phyloP scores from a whole-genome alignment of 257 asterid species.

The Solanum medicagineum region DNA sequence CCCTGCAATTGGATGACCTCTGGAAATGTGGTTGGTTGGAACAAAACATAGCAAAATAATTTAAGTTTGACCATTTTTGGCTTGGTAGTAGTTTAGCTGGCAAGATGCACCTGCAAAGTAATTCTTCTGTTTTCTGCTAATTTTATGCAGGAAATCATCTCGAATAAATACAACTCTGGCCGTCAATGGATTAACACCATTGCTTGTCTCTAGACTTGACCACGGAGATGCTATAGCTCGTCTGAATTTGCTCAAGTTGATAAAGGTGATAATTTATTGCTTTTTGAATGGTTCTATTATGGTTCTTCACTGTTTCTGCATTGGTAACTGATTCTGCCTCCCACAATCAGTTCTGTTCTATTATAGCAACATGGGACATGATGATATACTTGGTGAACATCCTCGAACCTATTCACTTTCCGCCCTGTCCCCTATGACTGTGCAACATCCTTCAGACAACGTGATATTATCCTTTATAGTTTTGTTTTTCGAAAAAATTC shows the following conservation, averaged over 20 bases:
- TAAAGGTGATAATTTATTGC: constrained; percentile 49
- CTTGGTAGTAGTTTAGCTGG: background rate
- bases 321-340: background rate
- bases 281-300: background rate
- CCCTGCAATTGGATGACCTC: background rate
- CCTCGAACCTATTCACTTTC: background rate
- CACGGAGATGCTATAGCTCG: constrained; percentile 98
- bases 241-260: constrained; percentile 73
- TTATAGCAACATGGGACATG: background rate
- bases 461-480: background rate
- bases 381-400: background rate
- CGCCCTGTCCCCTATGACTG: background rate
- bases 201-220: constrained; percentile 73
- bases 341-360: background rate
- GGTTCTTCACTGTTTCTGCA: background rate
- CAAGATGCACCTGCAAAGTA: background rate
- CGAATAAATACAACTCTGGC: constrained; percentile 92
- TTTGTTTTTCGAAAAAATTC: background rate
- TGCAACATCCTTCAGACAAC: background rate
- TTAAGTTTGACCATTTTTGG: background rate
- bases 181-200: constrained; percentile 88
- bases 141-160: constrained; percentile 81
- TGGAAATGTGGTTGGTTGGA: background rate
- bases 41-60: background rate
- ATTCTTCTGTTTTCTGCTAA: background rate